Base-by-base conservation (phyloP, 163 green algal genomes). In the Scenedesmus sp. region DNA sequence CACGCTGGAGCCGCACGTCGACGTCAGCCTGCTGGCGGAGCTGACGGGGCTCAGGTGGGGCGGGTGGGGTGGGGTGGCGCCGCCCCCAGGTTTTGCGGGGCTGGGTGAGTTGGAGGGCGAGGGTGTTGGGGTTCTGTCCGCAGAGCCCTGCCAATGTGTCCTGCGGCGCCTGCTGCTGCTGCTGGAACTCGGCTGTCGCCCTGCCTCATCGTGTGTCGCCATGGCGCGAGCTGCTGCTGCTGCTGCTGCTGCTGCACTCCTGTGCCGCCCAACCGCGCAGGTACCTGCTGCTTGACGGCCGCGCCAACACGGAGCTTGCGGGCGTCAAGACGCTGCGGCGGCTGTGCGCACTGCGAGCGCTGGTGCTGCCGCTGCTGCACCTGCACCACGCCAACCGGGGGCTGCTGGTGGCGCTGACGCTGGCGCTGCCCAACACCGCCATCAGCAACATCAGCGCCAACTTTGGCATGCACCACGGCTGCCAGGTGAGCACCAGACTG, bases 211-310 rank as follows among this genome's bases (percentile, higher is more conserved):
- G n/a, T n/a, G n/a, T n/a, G n/a, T n/a, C n/a, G n/a, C n/a, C n/a
- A n/a, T n/a, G n/a, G n/a, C n/a, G n/a, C 49, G 13, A 56, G 7
- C 86, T 90, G 72, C 86, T 73, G 65, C 65, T 76, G 65, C 65
- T 76, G 30, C 30, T 76, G 30, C 30, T 76, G 26, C 61, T 68
- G 56, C 56, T 68, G 56, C 56, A 26, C 56, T 68, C 15, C 56
- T 68, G 56, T 68, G 56, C 56, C 26, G 56, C 18, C 83, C 0
- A 44, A 79, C 49, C 24, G 70, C 18, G 70, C 83, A 89, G 76
- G 73, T 78, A 91, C 78, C 79, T 91, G 76, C 78, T 91, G 72
- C 59, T 91, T 13, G 87, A 91, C 76, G 87, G 87, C 26, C 78
- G 87, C 20, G 40, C 56, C n/a, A 91, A 87, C 56, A 26, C 87